Percentiles rank a stretch among this genome's conserved stretches.
phyloP scores from a whole-genome alignment of 2,329 filamentous ascomycete genomes.

The Hyphodiscus sp. region DNA sequence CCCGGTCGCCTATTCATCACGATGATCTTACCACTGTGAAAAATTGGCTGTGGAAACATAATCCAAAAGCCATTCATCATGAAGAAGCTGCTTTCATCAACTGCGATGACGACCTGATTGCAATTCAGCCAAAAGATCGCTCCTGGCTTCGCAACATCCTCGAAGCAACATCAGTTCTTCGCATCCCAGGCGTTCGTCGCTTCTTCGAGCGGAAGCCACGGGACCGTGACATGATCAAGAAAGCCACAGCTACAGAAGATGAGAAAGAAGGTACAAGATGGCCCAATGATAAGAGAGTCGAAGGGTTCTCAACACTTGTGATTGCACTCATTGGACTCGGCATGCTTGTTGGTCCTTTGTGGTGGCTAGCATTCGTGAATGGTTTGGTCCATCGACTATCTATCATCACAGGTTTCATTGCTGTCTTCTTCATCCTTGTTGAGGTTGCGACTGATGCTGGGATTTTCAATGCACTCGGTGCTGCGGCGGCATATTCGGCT shows the following conservation, averaged over 20 bases:
- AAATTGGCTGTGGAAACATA: conserved; percentile 14
- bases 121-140: conserved; percentile 11
- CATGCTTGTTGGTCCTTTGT: conserved; percentile 32
- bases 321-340: conserved; percentile 23
- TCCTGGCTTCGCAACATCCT: conserved; percentile 14
- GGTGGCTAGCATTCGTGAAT: conserved; percentile 25
- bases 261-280: conserved; percentile 8
- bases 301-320: conserved; percentile 20
- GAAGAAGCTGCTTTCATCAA: conserved; percentile 15
- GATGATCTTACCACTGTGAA: conserved; percentile 20
- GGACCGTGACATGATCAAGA: conserved; percentile 7
- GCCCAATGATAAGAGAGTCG: conserved; percentile 15
- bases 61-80: conserved; percentile 4
- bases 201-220: no score
- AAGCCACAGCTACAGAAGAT: conserved; percentile 4
- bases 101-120: conserved; percentile 22
- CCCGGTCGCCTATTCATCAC: conserved; percentile 11
- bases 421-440: conserved; percentile 13
- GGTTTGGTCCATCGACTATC: conserved; percentile 20
- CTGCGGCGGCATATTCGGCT: conserved; percentile 18
- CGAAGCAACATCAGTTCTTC: conserved; percentile 12
- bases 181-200: no score
- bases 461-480: conserved; percentile 15
- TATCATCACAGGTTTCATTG: conserved; percentile 30
- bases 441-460: conserved; percentile 13